Percentiles rank a stretch among this genome's conserved stretches.
Conservation (phyloP, 2,329 filamentous ascomycete genomes). For the Apiospora arundinis region DNA sequence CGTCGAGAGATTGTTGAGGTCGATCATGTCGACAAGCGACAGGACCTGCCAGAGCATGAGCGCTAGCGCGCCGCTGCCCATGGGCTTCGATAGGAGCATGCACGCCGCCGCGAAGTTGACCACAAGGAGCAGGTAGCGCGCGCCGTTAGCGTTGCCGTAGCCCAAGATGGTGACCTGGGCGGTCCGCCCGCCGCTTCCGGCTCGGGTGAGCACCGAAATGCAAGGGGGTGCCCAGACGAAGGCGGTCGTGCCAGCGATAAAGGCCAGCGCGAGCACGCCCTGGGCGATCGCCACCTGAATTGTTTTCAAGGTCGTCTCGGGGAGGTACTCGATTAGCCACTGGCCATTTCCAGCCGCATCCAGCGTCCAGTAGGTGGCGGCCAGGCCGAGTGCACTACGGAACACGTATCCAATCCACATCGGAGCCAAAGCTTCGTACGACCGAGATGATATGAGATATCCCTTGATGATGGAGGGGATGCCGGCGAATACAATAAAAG, state of each 20-base stretch:
- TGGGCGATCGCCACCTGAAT: conserved; percentile 81
- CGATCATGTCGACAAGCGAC: conserved; percentile 71
- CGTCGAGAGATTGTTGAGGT: conserved; percentile 65
- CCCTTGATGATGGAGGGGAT: conserved; percentile 79
- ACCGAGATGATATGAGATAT: conserved; percentile 82
- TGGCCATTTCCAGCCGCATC: conserved; percentile 87
- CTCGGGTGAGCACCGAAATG: conserved; percentile 70
- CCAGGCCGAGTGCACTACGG: conserved; percentile 75
- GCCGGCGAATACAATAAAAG: conserved; percentile 73
- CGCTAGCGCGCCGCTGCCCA: conserved; percentile 85
- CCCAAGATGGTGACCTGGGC: conserved; percentile 80
- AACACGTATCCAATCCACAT: conserved; percentile 85
- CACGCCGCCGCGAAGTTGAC: conserved; percentile 79
- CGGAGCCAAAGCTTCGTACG: conserved; percentile 85
- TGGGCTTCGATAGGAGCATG: conserved; percentile 87
- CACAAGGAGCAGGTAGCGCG: conserved; percentile 84
- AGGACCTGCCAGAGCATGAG: conserved; percentile 89
- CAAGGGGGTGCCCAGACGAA: conserved; percentile 88
- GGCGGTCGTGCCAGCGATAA: conserved; percentile 83
- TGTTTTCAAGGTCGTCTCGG: conserved; percentile 72
- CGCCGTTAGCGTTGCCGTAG: conserved; percentile 91
- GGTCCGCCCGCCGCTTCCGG: conserved; percentile 47
- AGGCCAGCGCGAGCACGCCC: conserved; percentile 76
- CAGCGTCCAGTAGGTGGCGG: conserved; percentile 84
- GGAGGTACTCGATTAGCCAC: conserved; percentile 69